Evolutionary conservation across 768 basidiomycete species (phyloP), one percentile per base, ranked within the genome.

Genomic region (Tulasnella sp.): DNA sequence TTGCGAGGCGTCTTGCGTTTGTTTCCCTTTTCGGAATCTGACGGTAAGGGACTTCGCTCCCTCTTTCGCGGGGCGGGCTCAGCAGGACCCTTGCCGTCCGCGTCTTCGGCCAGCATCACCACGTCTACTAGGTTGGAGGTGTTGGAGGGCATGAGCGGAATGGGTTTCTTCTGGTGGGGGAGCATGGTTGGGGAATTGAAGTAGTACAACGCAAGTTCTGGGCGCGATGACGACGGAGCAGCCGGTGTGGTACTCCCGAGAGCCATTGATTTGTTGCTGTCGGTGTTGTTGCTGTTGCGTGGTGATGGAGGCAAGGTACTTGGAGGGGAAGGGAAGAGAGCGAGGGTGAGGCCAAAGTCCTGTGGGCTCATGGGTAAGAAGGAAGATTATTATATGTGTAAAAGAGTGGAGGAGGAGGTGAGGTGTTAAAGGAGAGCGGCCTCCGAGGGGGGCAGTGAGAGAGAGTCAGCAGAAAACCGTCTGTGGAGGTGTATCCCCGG

Each of bases 21-120:
- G 54, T 58, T 58, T 58, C 54, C 54, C 54, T 58, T 58, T 58
- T 58, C 54, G 54, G 54, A 58, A n/a, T 58, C n/a, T 58, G 54
- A 7, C 4, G 29, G n/a, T 12, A 58, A 58, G 54, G 54, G 54
- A 31, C 54, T 58, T 12, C 54, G 54, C 3, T 58, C 54, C 2
- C 54, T 15, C 42, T 58, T 58, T 58, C 54, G n/a, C 5, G 42
- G 42, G 8, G 42, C 42, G n/a, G 42, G 12, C 42, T 45, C 42
- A 14, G n/a, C n/a, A n/a, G 42, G 42, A 45, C 42, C 42, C 42
- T 45, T 45, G 42, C 42, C 42, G 42, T 45, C 42, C 42, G 42
- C 42, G n/a, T n/a, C n/a, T n/a, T n/a, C n/a, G n/a, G n/a, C n/a
- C n/a, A n/a, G n/a, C 42, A 45, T 45, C 42, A 45, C 42, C 42